Evolutionary conservation across 805 yeast species (phyloP).

Genomic region (Sugiyamaella marilandica): DNA sequence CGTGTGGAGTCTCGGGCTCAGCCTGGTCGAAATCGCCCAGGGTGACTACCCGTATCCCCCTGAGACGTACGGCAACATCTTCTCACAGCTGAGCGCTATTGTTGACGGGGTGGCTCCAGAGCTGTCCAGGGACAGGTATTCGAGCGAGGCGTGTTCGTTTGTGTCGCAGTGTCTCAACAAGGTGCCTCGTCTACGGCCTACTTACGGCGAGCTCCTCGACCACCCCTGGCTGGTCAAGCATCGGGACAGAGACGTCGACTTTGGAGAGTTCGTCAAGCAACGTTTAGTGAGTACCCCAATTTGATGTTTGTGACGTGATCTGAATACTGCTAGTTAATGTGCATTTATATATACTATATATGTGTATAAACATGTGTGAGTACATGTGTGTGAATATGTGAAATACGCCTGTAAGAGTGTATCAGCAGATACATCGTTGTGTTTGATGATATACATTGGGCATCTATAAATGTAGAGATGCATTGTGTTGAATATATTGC

Average conservation of each 20-base stretch:
- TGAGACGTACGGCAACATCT: constrained; percentile 83
- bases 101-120: constrained; percentile 95
- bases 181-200: constrained; percentile 75
- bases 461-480: too few relatives aligned
- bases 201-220: constrained; percentile 64
- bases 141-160: constrained; percentile 76
- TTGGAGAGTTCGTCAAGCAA: constrained; percentile 35
- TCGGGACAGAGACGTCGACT: constrained; percentile 39
- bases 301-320: constrained; percentile 6
- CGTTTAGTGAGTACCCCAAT: neutral
- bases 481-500: too few relatives aligned
- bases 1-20: constrained; percentile 89
- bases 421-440: too few relatives aligned
- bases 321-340: neutral
- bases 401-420: too few relatives aligned
- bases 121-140: constrained; percentile 57
- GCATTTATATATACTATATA: neutral
- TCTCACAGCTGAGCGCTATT: constrained; percentile 89
- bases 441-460: too few relatives aligned
- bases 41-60: constrained; percentile 97
- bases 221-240: constrained; percentile 78
- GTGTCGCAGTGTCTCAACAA: constrained; percentile 68
- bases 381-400: neutral
- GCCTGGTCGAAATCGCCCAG: constrained; percentile 84
- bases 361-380: neutral